Evolutionary conservation across 1,284 basidiomycete genomes (phyloP), one percentile per base, ranked within the genome.

Genomic region (Leccinum pallidistipes): DNA sequence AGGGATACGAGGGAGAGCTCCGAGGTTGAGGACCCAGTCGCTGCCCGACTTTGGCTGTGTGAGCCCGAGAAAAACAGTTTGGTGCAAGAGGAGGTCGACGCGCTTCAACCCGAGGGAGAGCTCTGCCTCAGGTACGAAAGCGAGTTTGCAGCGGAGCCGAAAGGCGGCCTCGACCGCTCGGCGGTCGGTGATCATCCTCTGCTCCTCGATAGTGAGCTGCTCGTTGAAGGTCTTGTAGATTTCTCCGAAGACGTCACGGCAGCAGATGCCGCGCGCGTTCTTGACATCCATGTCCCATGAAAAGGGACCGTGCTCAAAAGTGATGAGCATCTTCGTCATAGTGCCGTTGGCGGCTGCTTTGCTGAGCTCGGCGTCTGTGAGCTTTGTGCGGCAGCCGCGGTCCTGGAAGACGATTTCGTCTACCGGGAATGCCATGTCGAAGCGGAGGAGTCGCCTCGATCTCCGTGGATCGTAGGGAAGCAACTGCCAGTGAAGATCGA

Each of bases 181-280:
- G 56, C 79, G 71, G 55, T 76, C 57, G 29, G 66, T 63, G 56
- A 80, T 71, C 9, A 70, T 63, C 56, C 75, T 71, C 65, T 80
- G 81, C 47, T 77, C 75, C 24, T 73, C 71, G 11, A 56, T 59
- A 2, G 81, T 83, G 66, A 87, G 71, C 14, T 75, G 73, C 45
- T 73, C 69, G 49, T 79, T 70, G 58, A 81, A 84, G 9, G 78
- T 72, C 47, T 81, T 76, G 66, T 82, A 80, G 21, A 88, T 83
- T 16, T 78, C 81, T 49, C 79, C 69, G 67, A 84, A 86, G 32
- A 88, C 78, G 60, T 88, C 86, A 16, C 79, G 71, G 66, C 83
- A 81, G 31, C 79, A 74, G 24, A 84, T 74, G 3, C 81, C 83
- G 36, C 68, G 68, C 24, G 72, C 59, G 31, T 77, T 75, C 49